Evolutionary conservation across 2,329 filamentous ascomycete species (phyloP).

Genomic region (Paraphoma chrysanthemicola): DNA sequence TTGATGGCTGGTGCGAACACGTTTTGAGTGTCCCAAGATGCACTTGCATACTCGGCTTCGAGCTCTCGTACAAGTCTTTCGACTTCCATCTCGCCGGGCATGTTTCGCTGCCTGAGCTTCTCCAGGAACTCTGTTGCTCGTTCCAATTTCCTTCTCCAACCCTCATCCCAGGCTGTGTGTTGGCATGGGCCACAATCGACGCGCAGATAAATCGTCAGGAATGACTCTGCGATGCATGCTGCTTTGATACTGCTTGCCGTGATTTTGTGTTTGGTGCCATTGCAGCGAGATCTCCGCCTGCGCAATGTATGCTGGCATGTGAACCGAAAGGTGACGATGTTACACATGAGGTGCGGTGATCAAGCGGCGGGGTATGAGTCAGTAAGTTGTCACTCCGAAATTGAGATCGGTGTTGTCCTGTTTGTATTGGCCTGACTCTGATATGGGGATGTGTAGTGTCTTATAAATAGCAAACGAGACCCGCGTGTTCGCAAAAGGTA

Average conservation of each 20-base stretch:
- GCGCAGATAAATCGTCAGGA: slow-evolving; percentile 24
- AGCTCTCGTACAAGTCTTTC: slow-evolving; percentile 16
- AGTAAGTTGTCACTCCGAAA: too few species aligned
- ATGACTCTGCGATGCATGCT: slow-evolving; percentile 34
- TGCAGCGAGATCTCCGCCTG: slow-evolving; percentile 41
- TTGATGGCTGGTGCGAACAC: slow-evolving; percentile 12
- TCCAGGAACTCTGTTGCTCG: slow-evolving; percentile 18
- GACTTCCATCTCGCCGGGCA: slow-evolving; percentile 11
- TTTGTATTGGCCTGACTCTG: too few species aligned
- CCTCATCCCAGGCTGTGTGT: slow-evolving; percentile 18
- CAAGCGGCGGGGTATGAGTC: too few species aligned
- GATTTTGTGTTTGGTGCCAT: slow-evolving; percentile 38
- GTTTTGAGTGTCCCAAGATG: slow-evolving; percentile 19
- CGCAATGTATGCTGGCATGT: slow-evolving; percentile 39
- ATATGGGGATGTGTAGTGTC: too few species aligned
- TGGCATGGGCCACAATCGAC: slow-evolving; percentile 32
- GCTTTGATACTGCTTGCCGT: slow-evolving; percentile 14
- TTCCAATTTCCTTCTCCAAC: slow-evolving; percentile 21
- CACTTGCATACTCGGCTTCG: slow-evolving; percentile 8
- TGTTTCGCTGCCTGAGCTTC: slow-evolving; percentile 1
- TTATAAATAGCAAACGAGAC: too few species aligned
- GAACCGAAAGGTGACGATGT: slow-evolving; percentile 39
- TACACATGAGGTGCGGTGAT: slow-evolving; percentile 43
- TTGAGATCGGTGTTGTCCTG: too few species aligned
- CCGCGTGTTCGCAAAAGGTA: too few species aligned